Percentiles rank a stretch among this genome's conserved stretches.
Evolutionary conservation across 1,284 basidiomycete species (phyloP).

Genomic region (Ganoderma meredithae): DNA sequence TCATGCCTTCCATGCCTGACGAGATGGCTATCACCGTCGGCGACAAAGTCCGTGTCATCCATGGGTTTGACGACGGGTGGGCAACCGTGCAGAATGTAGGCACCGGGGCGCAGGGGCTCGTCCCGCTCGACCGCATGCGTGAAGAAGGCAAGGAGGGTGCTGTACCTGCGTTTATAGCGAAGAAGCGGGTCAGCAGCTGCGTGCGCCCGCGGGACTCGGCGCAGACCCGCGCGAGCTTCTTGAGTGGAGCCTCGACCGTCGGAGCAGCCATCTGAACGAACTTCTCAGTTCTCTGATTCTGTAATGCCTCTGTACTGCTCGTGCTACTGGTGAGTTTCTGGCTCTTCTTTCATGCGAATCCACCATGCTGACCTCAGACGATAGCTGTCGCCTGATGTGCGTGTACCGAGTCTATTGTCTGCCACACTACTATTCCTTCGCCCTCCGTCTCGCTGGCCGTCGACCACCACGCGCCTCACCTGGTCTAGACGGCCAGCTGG

Average conservation of each 20-base stretch:
- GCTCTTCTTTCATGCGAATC: neutral
- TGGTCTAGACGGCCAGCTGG: slow-evolving; percentile 31
- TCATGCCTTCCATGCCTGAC: slow-evolving; percentile 62
- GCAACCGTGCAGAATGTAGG: slow-evolving; percentile 50
- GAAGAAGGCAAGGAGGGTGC: slow-evolving; percentile 55
- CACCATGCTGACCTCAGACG: neutral
- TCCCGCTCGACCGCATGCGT: slow-evolving; percentile 70
- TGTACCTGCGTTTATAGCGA: slow-evolving; percentile 54
- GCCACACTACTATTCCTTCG: slow-evolving; percentile 17
- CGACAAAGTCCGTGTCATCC: slow-evolving; percentile 60
- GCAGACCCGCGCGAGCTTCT: slow-evolving; percentile 17
- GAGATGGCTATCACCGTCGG: slow-evolving; percentile 61
- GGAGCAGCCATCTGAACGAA: slow-evolving; percentile 24
- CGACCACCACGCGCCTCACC: slow-evolving; percentile 14
- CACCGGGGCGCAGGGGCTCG: slow-evolving; percentile 47
- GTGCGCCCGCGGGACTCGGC: slow-evolving; percentile 18
- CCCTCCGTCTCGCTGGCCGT: slow-evolving; percentile 26
- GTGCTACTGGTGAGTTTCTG: slow-evolving; percentile 11
- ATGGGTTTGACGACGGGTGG: slow-evolving; percentile 75
- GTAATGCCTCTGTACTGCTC: slow-evolving; percentile 8
- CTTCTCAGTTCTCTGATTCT: neutral
- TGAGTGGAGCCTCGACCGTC: slow-evolving; percentile 23
- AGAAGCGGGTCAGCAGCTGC: slow-evolving; percentile 56
- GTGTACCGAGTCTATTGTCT: slow-evolving; percentile 18
- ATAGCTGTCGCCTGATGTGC: slow-evolving; percentile 11